Evolutionary conservation across 208 protist species (phyloP), one percentile per base, ranked within the genome.

Genomic region (Leptomonas pyrrhocoris): DNA sequence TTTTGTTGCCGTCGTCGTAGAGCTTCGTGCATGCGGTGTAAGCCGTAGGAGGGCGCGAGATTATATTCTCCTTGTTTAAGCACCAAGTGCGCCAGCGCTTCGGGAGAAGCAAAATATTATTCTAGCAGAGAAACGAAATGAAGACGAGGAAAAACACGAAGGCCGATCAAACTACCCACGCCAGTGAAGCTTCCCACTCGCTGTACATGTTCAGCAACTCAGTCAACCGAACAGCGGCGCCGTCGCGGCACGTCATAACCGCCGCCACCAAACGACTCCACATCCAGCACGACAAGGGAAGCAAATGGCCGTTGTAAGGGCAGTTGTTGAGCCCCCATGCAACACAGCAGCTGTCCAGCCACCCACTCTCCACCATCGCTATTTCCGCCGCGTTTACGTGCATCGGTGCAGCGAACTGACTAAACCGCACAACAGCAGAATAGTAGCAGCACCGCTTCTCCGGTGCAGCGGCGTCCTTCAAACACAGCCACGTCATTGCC

Each of bases 401-500:
- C 40, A 46, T 42, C 4, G 54, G 60, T 30, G 43, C 13, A 0
- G 8, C 13, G 2, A 25, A 0, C 48, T 73, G 68, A 16, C 48
- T 28, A 16, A 69, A 64, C 6, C 38, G 9, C 7, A 42, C 36
- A 18, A 73, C 27, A 6, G 74, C 25, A 1, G 68, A 80, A 45
- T 66, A 71, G 38, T 65, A 73, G 38, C 18, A 36, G 12, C 19
- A n/a, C 4, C 36, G 11, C 11, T 1, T 21, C 1, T 23, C 34
- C 5, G 23, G 21, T 28, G 23, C 48, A 21, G 66, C 38, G 16
- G 57, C 23, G 42, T 70, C 27, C 18, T 42, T 42, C n/a, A 75
- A n/a, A n/a, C 50, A 53, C 45, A 80, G 53, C 69, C 79, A 80
- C 40, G 65, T 53, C 34, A 65, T 54, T 4, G 59, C 56, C 18